Conservation (phyloP, 2,329 filamentous ascomycete species). For the Saccharata proteae region DNA sequence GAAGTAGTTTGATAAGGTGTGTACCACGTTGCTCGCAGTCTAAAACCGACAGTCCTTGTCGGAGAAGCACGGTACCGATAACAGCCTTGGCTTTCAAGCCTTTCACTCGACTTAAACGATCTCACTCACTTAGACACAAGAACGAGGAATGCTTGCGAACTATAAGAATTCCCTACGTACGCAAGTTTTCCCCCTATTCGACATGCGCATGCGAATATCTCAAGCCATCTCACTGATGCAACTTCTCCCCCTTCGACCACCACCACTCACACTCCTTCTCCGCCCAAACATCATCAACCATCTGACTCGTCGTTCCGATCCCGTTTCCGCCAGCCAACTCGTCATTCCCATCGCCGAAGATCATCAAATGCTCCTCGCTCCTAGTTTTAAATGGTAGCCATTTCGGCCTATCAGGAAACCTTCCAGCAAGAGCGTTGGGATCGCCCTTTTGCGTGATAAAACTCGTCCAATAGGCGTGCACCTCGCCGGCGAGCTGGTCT, state of each 20-base stretch:
- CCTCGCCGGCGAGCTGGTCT: slow-evolving; percentile 16
- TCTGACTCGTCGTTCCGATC: slow-evolving; percentile 33
- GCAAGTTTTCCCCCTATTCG: too few species aligned
- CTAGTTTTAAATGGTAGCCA: slow-evolving; percentile 14
- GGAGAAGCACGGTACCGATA: too few species aligned
- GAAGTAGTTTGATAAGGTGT: too few species aligned
- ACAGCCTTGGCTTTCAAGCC: too few species aligned
- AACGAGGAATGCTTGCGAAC: too few species aligned
- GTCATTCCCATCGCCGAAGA: slow-evolving; percentile 51
- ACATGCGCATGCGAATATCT: too few species aligned
- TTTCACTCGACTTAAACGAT: too few species aligned
- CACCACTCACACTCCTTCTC: slow-evolving; percentile 45
- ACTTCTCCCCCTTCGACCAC: slow-evolving; percentile 40
- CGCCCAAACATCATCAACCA: slow-evolving; percentile 33
- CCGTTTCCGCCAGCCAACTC: slow-evolving; percentile 31
- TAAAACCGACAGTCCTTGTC: too few species aligned
- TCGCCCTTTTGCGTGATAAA: slow-evolving; percentile 20
- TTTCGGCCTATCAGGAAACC: slow-evolving; percentile 11
- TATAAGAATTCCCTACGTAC: too few species aligned
- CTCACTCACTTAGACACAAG: too few species aligned
- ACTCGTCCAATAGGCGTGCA: slow-evolving; percentile 20
- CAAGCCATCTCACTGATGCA: too few species aligned
- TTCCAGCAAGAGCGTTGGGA: slow-evolving; percentile 17
- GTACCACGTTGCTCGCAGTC: too few species aligned
- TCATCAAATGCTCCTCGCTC: slow-evolving; percentile 21